A percentile compares a stretch with the other conserved stretches of the same genome.
Conservation (phyloP, 1,284 basidiomycete species). For the Ceratobasidium sp. region DNA sequence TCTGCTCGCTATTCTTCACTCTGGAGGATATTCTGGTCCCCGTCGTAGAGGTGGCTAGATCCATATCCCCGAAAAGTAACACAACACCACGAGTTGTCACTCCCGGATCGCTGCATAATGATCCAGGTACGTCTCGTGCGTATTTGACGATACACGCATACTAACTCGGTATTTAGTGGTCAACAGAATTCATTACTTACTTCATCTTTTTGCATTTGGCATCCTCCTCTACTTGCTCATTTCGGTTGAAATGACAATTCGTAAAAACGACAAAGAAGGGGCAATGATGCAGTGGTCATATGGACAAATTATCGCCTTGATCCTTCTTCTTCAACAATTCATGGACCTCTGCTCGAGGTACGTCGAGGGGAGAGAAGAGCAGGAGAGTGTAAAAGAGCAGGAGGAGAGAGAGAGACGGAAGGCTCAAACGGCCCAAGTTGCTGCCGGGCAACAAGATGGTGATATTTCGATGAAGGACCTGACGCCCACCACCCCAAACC, state of each 20-base stretch:
- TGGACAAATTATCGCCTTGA: constrained; percentile 27
- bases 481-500: too few species aligned
- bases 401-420: too few species aligned
- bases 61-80: too few species aligned
- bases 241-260: constrained; percentile 8
- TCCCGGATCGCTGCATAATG: too few species aligned
- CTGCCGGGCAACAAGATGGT: too few species aligned
- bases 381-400: too few species aligned
- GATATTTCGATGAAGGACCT: too few species aligned
- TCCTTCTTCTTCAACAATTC: constrained; percentile 22
- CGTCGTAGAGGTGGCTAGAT: neutral
- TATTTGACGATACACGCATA: too few species aligned
- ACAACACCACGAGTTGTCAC: too few species aligned
- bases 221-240: constrained; percentile 21
- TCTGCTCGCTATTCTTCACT: constrained; percentile 4
- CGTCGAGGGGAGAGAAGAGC: neutral
- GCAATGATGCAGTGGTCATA: constrained; percentile 7
- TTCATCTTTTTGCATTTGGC: constrained; percentile 12
- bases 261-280: neutral
- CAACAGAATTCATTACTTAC: neutral
- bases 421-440: too few species aligned
- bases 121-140: too few species aligned
- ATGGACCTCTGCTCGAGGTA: constrained; percentile 35
- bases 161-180: neutral
- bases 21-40: constrained; percentile 7